Conservation (phyloP, 148 eudicot species). For the Rhododendron ovatum region DNA sequence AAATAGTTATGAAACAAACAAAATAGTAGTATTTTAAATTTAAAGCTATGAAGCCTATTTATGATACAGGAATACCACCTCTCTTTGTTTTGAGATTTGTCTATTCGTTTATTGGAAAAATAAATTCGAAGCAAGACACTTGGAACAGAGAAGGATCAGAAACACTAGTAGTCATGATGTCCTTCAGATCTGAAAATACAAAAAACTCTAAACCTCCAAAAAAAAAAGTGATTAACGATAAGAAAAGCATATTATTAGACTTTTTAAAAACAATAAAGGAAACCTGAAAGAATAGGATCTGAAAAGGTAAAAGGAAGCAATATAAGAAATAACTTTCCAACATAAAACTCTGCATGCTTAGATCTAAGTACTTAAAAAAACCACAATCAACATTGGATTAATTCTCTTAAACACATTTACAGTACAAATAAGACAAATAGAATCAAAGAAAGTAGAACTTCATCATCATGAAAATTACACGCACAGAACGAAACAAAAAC, state of each 20-base stretch:
- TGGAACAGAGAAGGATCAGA: background rate
- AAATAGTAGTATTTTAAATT: background rate
- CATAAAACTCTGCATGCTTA: background rate
- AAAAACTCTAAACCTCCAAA: slow-evolving; percentile 5
- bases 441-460: background rate
- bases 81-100: background rate
- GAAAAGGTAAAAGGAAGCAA: background rate
- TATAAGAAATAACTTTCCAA: background rate
- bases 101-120: background rate
- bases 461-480: background rate
- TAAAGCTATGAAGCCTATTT: background rate
- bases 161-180: background rate
- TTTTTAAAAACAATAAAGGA: background rate
- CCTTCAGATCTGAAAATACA: slow-evolving; percentile 1
- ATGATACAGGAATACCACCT: background rate
- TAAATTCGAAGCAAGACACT: background rate
- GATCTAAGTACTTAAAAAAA: background rate
- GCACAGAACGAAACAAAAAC: background rate
- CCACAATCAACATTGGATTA: background rate
- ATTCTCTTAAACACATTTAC: background rate
- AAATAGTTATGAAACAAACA: background rate
- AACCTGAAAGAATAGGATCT: background rate
- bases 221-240: background rate
- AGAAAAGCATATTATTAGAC: background rate
- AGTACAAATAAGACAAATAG: background rate